phyloP scores from a whole-genome alignment of 2,329 filamentous ascomycete genomes.

The Aspergillus carbonarius region DNA sequence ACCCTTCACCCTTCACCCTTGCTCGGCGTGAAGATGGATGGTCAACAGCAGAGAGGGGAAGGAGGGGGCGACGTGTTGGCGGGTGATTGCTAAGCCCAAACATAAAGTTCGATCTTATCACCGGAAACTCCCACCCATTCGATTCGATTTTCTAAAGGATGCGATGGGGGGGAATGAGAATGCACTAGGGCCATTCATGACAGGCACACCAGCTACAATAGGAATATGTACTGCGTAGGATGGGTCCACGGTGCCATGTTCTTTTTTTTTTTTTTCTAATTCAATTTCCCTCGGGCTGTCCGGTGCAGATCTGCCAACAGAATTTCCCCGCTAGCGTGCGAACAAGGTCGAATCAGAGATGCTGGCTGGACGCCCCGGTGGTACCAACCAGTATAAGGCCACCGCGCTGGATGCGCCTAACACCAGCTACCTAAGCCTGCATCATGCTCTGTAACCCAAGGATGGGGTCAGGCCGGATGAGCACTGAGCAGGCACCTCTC shows the following conservation, averaged over 20 bases:
- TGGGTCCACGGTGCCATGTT: not conserved
- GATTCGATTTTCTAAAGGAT: not conserved
- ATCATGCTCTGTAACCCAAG: not conserved
- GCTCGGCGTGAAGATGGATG: not conserved
- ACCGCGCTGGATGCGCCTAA: not conserved
- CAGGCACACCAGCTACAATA: not conserved
- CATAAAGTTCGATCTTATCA: not conserved
- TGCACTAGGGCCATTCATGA: not conserved
- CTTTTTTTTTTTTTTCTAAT: not conserved
- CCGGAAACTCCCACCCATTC: not conserved
- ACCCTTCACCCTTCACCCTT: not conserved
- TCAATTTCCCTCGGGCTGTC: not conserved
- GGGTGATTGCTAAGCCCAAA: not conserved
- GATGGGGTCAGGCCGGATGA: not conserved
- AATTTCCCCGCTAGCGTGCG: conserved; percentile 8
- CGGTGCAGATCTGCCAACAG: conserved; percentile 12
- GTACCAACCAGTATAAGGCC: conserved; percentile 4
- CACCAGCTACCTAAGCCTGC: not conserved
- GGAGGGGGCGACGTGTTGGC: not conserved
- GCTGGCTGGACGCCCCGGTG: conserved; percentile 2
- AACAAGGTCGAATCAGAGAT: not conserved
- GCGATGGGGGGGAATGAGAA: not conserved
- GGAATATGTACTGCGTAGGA: no score
- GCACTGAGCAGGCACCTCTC: no score
- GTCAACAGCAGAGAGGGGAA: not conserved